Evolutionary conservation across 495 filamentous ascomycete genomes (phyloP), one percentile per base, ranked within the genome.

Genomic region (Talaromyces proteolyticus): DNA sequence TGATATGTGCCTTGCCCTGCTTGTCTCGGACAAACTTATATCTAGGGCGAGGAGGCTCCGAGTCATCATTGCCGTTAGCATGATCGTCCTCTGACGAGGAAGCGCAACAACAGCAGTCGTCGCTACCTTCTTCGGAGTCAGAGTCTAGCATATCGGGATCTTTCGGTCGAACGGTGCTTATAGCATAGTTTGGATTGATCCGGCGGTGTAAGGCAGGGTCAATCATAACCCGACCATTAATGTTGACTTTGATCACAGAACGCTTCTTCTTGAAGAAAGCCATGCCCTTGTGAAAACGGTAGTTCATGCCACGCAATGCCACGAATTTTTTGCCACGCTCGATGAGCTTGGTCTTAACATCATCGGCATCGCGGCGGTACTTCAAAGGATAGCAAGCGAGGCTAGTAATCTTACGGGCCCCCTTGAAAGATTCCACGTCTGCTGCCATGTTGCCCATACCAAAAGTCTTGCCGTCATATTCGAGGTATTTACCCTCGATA

Each of bases 211-310:
- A 91, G 12, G 82, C 83, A 0, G 91, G 86, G 59, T 96, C 91
- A 34, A 96, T 77, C 91, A 96, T 95, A 53, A 95, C 81, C 42
- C 91, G 82, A 24, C 89, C 87, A 55, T 95, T 94, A 69, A 94
- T 86, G 52, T 91, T 91, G 69, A 95, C 82, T 64, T 93, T 95
- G 65, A 84, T 74, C 21, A 94, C 74, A 42, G 77, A 66, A 52
- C 83, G 80, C 73, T 89, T 89, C 67, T 87, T 89, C 72, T 93
- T 92, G 66, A 80, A 78, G 62, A 88, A 95, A 0, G 86, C 91
- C 73, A 79, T 77, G 12, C 76, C 91, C 47, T 92, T 85, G 66
- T 91, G 86, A 62, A 80, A 86, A 53, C 84, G 86, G 67, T 95
- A 95, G 57, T 92, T 85, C 76, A 91, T 89, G 18, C 91, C 90